phyloP scores from a whole-genome alignment of 129 eudicot genomes.

The Dittrichia graveolens region DNA sequence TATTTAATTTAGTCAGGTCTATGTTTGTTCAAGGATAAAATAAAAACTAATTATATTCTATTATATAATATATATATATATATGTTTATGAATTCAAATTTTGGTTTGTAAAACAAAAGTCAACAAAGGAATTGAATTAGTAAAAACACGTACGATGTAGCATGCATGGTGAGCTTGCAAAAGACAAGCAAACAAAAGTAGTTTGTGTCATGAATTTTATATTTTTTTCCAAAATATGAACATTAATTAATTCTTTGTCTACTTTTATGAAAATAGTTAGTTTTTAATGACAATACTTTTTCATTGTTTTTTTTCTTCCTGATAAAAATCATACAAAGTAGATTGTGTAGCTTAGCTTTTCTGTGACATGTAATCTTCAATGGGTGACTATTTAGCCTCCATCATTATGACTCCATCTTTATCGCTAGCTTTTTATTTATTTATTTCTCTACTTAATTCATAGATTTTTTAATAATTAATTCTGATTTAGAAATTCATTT shows the following conservation, averaged over 20 bases:
- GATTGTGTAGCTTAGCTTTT: slow-evolving; percentile 85
- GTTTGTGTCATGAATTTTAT: slow-evolving; percentile 16
- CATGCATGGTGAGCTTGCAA: slow-evolving; percentile 39
- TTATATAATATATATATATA: no score
- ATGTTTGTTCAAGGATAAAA: no score
- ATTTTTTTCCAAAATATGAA: slow-evolving; percentile 6
- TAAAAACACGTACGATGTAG: no score
- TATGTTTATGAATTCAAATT: background rate
- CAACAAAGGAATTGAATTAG: slow-evolving; percentile 28
- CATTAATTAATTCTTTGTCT: slow-evolving; percentile 11
- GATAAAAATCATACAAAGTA: slow-evolving; percentile 51
- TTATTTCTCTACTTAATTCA: background rate
- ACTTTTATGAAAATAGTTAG: slow-evolving; percentile 12
- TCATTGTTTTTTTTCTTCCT: slow-evolving; percentile 20
- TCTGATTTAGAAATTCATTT: background rate
- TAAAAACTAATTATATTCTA: no score
- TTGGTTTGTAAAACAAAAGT: slow-evolving; percentile 19
- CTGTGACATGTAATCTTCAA: slow-evolving; percentile 62
- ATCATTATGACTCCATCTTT: slow-evolving; percentile 51
- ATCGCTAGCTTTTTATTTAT: slow-evolving; percentile 22
- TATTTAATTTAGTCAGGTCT: no score
- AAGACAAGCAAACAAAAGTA: slow-evolving; percentile 23
- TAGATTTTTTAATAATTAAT: background rate
- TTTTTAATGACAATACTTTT: slow-evolving; percentile 31
- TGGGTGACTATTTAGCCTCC: slow-evolving; percentile 55